These are phyloP conservation scores for Solanum ossicruentum DNA, from an alignment of 257 asterid genomes.

Conservation along the genomic window DNA sequence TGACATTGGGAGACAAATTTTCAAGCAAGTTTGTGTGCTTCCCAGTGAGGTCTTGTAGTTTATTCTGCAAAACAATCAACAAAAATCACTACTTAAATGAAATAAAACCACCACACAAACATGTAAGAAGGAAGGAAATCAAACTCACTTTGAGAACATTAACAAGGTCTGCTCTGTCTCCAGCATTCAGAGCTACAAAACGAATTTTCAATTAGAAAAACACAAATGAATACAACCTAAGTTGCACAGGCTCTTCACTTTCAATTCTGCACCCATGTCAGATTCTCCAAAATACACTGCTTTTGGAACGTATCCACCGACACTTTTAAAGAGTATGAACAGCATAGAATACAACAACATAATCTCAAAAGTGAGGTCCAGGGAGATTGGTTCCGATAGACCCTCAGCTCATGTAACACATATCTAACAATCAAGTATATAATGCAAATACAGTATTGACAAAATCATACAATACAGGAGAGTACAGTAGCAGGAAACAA, in stretches of 20 bases:
- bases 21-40: conserved; percentile 54
- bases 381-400: neutral
- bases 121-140: neutral
- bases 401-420: neutral
- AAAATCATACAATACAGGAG: neutral
- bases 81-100: neutral
- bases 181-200: conserved; percentile 54
- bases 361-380: neutral
- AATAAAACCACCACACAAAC: neutral
- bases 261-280: no score
- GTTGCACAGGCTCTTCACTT: no score
- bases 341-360: neutral
- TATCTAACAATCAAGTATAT: neutral
- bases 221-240: neutral
- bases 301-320: no score
- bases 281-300: no score
- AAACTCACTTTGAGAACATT: conserved; percentile 59
- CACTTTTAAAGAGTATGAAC: no score
- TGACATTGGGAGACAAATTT: conserved; percentile 28
- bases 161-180: conserved; percentile 56
- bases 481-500: neutral
- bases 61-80: conserved; percentile 26
- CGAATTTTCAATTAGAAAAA: neutral
- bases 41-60: conserved; percentile 52
- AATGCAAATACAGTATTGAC: neutral